Base-by-base conservation (phyloP, 768 basidiomycete genomes). In the Mycena haematopus region DNA sequence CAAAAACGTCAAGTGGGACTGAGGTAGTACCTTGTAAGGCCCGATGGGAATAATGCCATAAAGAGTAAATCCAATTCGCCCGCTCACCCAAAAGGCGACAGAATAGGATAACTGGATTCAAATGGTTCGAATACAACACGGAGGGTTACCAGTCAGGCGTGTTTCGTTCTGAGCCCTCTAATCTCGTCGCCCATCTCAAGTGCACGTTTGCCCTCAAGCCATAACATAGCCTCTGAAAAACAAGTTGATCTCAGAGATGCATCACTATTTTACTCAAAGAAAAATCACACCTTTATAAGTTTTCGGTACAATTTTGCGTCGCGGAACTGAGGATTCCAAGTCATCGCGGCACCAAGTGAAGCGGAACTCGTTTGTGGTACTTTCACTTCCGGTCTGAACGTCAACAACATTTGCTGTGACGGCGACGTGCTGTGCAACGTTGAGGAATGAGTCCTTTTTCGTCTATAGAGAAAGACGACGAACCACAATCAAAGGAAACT, bases 131-230 rank as follows among this genome's bases (percentile, higher is more conserved):
- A 19, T 4, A 6, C 7, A 4, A n/a, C 40, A 31, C 17, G 29
- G 29, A 31, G 29, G 29, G 2, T 14, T 27, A 15, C 33, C 19
- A 35, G 15, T 42, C 52, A 58, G 3, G 19, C 38, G 13, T 27
- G 29, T 47, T 45, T 63, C 36, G 62, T 66, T 40, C 70, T 54
- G n/a, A 77, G 60, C 44, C 78, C 75, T 36, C 86, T 74, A 70
- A 93, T 91, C 68, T 88, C 85, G 33, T 82, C 81, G 4, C 90
- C 90, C 46, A 91, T 75, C 70, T 88, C 87, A 8, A 93, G 77
- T 2, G 91, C 86, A 6, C 92, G 80, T 61, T 83, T 85, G 0
- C 89, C 92, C 72, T 94, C 92, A 24, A 95, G 75, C 88, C 91
- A 95, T 25, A 86, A 74, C 92, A 95, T 95, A 7, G 90, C 87